Base-by-base conservation (phyloP, 2,329 filamentous ascomycete species). In the Orbilia javanica region DNA sequence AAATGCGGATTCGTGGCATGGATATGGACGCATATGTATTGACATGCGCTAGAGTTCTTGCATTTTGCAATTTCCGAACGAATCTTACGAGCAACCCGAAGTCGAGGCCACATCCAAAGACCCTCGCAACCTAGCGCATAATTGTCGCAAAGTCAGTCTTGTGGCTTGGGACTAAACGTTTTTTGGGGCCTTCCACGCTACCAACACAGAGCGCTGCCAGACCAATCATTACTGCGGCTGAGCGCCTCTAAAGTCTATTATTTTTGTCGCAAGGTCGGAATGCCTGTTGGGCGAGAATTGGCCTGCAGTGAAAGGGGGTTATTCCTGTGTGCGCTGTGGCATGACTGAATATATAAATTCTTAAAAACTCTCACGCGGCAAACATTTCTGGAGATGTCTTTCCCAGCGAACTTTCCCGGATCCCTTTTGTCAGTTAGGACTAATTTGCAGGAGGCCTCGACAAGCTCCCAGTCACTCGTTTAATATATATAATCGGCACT, bases 311-410 rank as follows among this genome's bases (percentile, higher is more conserved):
- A 0, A 65, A 44, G 48, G 62, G 62, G 62, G 62, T 36, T 65
- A 65, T 50, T 53, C 64, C 48, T 52, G 39, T 55, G 64, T 68
- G 64, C 64, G 64, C 27, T 46, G 48, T 31, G 18, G 13, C n/a
- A n/a, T 25, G 15, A n/a, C 22, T 13, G 11, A 31, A 65, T 22
- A 27, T 44, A 44, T 27, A 63, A 63, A 10, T 15, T 44, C 20
- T 39, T 42, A 18, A 15, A 20, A 39, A 44, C 42, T 62, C 11
- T 22, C 18, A 11, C 13, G 31, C 13, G 52, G 29, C 7, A 25
- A 27, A 53, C 7, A 13, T 11, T 31, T 53, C 2, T 53, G 2
- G 15, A n/a, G 5, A 22, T 10, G n/a, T 22, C 8, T 36, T 22
- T 36, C n/a, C 6, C 52, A 29, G 31, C 22, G n/a, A 57, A 34